Evolutionary conservation across 1,284 basidiomycete species (phyloP), one percentile per base, ranked within the genome.

Genomic region (Ganoderma lingzhi): DNA sequence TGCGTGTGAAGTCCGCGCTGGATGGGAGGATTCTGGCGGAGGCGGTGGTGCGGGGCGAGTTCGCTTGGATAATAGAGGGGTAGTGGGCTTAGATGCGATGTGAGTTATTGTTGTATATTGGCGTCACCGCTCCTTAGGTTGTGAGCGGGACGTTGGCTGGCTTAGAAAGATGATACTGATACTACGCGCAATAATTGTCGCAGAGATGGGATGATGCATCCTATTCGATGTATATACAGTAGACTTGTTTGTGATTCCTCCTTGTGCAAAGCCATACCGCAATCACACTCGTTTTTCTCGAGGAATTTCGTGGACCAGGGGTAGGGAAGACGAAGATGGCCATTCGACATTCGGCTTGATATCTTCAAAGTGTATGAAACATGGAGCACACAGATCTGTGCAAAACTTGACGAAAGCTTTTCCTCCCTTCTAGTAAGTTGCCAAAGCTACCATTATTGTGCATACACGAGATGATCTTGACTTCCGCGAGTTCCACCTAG

Each of bases 61-160:
- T 5, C 30, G 3, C 15, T 6, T 3, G 39, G 39, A 17, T 30
- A 23, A 55, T 55, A 32, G 53, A 55, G 30, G 30, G 23, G 23
- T 4, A 12, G 12, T 6, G 30, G 53, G 9, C 14, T 15, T 53
- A 53, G 51, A 53, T 51, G 48, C 30, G 53, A 55, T 32, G 53
- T 55, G 53, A 55, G 30, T 55, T 55, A 55, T 32, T 32, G 53
- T 55, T 55, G 53, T 15, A 30, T 55, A 32, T 55, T 55, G 53
- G 53, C 53, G 30, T 55, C 53, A 6, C 14, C 30, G 53, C 53
- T 55, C 28, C 53, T 32, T 12, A 12, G 17, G 12, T 14, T 28
- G 28, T 15, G 28, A 55, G 53, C 53, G 53, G 28, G 10, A 51
- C n/a, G 48, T 2, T 10, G 39, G 10, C 39, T 23, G 48, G 48